Evolutionary conservation across 805 yeast species (phyloP), one percentile per base, ranked within the genome.

Genomic region (Wickerhamiella galacta): DNA sequence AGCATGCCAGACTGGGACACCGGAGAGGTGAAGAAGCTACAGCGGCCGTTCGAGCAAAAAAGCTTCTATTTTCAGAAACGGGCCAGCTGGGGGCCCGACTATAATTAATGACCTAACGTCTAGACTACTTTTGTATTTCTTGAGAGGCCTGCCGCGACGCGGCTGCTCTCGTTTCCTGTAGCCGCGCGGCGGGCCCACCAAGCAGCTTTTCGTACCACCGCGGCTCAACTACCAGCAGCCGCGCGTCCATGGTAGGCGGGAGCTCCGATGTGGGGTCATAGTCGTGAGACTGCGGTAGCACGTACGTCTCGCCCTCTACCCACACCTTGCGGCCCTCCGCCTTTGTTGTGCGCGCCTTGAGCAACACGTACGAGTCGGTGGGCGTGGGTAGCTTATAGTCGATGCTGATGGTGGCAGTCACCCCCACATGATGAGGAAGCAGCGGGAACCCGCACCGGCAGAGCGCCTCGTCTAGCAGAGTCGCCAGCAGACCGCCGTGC

Each of bases 401-500:
- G 6, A 87, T 60, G 2, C 66, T 55, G 27, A 87, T 58, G 32
- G 63, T 66, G 0, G 94, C 98, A 0, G 98, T 87, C 16, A 90
- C 94, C 10, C 96, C 98, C 32, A 76, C 63, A 35, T 72, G 67
- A 36, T 73, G 70, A 1, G 96, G 96, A 9, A 87, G 59, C 18
- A 66, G 57, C 3, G 81, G 72, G 50, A 83, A 87, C 11, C 95
- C 96, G 47, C 93, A 78, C 28, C 72, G 63, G 46, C 94, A 81
- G 19, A 90, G 58, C 0, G 76, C 74, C 49, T 90, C 98, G 53
- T 87, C 98, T 20, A 90, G 41, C 16, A 90, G 55, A 2, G 94
- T 76, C 1, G 94, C 71, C 4, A 83, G 54, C 3, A 85, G 63
- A 1, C 98, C 98, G 44, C 87, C 85, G 50, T 90, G 95, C 14